Conservation (phyloP, 2,329 filamentous ascomycete species). For the Ophiostoma angusticollis region DNA sequence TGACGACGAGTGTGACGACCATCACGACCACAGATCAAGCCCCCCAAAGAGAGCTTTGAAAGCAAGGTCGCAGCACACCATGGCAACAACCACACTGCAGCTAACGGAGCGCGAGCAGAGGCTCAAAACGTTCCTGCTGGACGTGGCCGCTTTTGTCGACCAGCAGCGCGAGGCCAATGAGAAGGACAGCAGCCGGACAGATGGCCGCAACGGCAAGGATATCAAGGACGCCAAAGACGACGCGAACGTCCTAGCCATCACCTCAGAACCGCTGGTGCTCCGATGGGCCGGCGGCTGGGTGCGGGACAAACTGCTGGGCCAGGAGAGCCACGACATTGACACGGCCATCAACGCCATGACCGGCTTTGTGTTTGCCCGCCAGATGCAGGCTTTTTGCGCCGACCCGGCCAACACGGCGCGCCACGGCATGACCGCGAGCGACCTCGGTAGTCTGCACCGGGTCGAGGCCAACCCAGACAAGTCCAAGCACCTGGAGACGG, state of each 20-base stretch:
- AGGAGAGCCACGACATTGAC: conserved; percentile 68
- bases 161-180: too few relatives aligned
- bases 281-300: conserved; percentile 84
- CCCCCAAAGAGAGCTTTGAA: conserved; percentile 4
- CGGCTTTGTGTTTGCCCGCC: conserved; percentile 59
- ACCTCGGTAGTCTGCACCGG: conserved; percentile 68
- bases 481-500: conserved; percentile 90
- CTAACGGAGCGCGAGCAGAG: conserved; percentile 61
- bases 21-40: too few relatives aligned
- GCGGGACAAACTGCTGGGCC: conserved; percentile 65
- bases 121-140: conserved; percentile 64
- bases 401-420: conserved; percentile 45
- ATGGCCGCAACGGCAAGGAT: background rate
- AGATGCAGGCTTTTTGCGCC: conserved; percentile 56
- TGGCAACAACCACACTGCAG: conserved; percentile 19
- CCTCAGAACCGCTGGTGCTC: conserved; percentile 44
- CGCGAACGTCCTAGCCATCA: too few relatives aligned
- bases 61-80: background rate
- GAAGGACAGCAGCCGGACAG: too few relatives aligned
- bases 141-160: conserved; percentile 63
- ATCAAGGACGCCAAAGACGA: background rate
- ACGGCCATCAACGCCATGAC: conserved; percentile 80
- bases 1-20: too few relatives aligned
- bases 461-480: conserved; percentile 90
- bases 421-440: conserved; percentile 43